Evolutionary conservation across 2,329 filamentous ascomycete genomes (phyloP).

Genomic region (Fusarium equiseti): DNA sequence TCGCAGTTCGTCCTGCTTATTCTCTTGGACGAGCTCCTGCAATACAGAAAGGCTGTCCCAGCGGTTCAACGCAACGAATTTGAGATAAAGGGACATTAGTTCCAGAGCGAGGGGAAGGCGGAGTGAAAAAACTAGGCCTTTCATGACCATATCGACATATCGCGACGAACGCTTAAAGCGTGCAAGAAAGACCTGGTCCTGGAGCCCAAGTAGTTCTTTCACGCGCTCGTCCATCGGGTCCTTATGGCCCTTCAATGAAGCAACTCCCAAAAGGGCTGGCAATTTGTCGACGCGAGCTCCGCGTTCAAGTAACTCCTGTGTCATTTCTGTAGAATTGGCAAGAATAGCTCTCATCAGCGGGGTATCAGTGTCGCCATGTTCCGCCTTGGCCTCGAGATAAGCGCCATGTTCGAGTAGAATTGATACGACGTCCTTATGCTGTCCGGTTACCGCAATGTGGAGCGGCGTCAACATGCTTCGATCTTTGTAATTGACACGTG

Average conservation of each 20-base stretch:
- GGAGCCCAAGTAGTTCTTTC: neutral
- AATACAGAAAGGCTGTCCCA: neutral
- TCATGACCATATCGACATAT: neutral
- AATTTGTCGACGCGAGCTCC: neutral
- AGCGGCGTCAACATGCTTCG: slow-evolving; percentile 7
- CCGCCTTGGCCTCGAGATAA: neutral
- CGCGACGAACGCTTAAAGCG: neutral
- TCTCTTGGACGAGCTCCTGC: neutral
- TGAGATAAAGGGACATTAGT: neutral
- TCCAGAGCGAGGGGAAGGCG: neutral
- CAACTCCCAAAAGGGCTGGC: neutral
- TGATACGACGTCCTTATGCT: neutral
- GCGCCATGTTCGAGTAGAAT: neutral
- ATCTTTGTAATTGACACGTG: slow-evolving; percentile 5
- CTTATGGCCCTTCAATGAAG: neutral
- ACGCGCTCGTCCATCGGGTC: neutral
- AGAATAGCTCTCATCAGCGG: slow-evolving; percentile 6
- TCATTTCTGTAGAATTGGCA: slow-evolving; percentile 1
- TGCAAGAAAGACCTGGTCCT: neutral
- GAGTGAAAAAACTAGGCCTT: neutral
- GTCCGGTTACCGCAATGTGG: neutral
- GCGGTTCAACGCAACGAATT: neutral
- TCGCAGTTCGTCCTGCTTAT: neutral
- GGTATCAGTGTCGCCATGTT: slow-evolving; percentile 3
- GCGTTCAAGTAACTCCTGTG: neutral